A percentile compares a stretch with the other conserved stretches of the same genome.
These are phyloP conservation scores for Candida sithepensis DNA, from an alignment of 805 yeast species.

Conservation along the genomic window DNA sequence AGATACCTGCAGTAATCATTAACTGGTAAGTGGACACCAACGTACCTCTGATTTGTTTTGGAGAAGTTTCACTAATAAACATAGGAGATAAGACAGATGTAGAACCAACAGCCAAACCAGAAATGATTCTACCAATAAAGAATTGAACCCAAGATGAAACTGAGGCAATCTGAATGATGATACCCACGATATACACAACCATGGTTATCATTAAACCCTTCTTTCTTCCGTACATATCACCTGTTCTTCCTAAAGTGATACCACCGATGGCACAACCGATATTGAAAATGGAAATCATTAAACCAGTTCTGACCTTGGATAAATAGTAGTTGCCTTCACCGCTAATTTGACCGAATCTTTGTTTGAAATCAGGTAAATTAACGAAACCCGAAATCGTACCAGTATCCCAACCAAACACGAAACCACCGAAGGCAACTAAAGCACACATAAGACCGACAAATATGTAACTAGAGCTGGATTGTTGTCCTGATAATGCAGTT, in stretches of 20 bases:
- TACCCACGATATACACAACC: conserved; percentile 58
- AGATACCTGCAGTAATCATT: conserved; percentile 67
- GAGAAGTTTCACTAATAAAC: conserved; percentile 67
- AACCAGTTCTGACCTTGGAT: conserved; percentile 54
- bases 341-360: conserved; percentile 48
- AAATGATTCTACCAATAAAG: conserved; percentile 56
- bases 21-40: conserved; percentile 68
- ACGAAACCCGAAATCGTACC: conserved; percentile 75
- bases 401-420: conserved; percentile 75
- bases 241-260: conserved; percentile 50
- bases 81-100: conserved; percentile 51
- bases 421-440: conserved; percentile 70
- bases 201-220: conserved; percentile 50
- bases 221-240: conserved; percentile 61
- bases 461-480: conserved; percentile 20
- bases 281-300: conserved; percentile 68
- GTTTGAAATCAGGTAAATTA: conserved; percentile 52
- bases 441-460: conserved; percentile 38
- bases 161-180: conserved; percentile 58
- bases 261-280: conserved; percentile 76
- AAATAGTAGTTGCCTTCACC: conserved; percentile 38
- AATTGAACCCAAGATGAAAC: conserved; percentile 56
- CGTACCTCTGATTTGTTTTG: conserved; percentile 68
- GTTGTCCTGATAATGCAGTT: conserved; percentile 2
- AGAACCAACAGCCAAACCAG: conserved; percentile 56